Evolutionary conservation across 768 basidiomycete genomes (phyloP), one percentile per base, ranked within the genome.

Genomic region (Inosperma sp.): DNA sequence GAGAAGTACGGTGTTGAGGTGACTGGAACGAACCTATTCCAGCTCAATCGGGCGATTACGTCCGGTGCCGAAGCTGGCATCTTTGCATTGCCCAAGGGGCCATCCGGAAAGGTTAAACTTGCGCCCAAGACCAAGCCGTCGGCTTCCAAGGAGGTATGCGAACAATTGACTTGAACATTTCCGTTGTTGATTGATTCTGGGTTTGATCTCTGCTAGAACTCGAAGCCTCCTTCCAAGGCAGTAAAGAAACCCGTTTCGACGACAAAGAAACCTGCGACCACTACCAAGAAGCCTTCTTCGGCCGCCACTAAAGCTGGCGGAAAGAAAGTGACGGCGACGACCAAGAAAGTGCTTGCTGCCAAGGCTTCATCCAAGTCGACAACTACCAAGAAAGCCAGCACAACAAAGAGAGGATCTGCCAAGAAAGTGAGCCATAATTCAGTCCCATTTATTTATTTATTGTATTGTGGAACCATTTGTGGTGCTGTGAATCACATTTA

Each of bases 1-100:
- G 83, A 89, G 58, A 81, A 78, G 58, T 94, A 91, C 75, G 76
- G 81, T 56, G 69, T 95, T 55, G 82, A 84, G 58, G 79, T 86
- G 57, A 81, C 75, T 45, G 75, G 81, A 39, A 71, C 81, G 22
- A 84, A 88, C 68, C 67, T 78, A 59, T 81, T 77, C 53, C 60
- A 90, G 71, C 79, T 97, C 66, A 85, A 84, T 62, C 82, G 81
- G 52, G 93, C 93, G 53, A 93, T 97, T 66, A 72, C 75, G 5
- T 66, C 69, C 19, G 77, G 76, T 19, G 70, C 69, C 54, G 76
- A 76, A 63, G 69, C 68, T 44, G 75, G 75, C 7, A 66, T 70
- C 46, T 78, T 80, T 58, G 56, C 65, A 27, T 70, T 80, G 16
- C 78, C 78, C 52, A 79, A 78, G 64, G 78, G 63, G 22, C 77